Evolutionary conservation across 371 early-diverging fungal species (phyloP).

Genomic region (Rhizopus sp.): DNA sequence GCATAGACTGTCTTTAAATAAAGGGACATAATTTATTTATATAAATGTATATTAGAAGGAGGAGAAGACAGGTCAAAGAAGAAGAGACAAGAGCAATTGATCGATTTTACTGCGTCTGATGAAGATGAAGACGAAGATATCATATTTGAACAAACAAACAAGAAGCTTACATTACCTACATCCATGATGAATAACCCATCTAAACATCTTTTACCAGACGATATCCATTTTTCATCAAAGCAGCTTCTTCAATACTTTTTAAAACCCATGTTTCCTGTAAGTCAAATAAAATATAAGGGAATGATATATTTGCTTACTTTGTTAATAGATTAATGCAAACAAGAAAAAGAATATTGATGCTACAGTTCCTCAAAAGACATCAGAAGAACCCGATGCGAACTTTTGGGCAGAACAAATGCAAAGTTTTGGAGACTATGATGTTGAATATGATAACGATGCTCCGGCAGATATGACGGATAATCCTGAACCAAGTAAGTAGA

Average conservation of each 20-base stretch:
- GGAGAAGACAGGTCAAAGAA: slow-evolving; percentile 28
- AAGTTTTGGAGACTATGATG: slow-evolving; percentile 18
- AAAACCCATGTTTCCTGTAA: slow-evolving; percentile 75
- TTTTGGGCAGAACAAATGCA: slow-evolving; percentile 44
- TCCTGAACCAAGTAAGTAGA: slow-evolving; percentile 28
- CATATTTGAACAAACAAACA: slow-evolving; percentile 71
- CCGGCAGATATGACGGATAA: slow-evolving; percentile 19
- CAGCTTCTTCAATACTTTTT: slow-evolving; percentile 78
- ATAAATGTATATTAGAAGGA: slow-evolving; percentile 15
- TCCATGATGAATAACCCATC: slow-evolving; percentile 43
- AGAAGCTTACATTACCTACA: slow-evolving; percentile 52
- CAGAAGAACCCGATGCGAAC: slow-evolving; percentile 32
- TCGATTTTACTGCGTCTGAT: slow-evolving; percentile 61
- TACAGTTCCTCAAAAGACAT: background rate
- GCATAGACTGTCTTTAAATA: background rate
- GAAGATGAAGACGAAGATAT: slow-evolving; percentile 55
- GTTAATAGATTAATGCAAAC: background rate
- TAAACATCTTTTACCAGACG: slow-evolving; percentile 77
- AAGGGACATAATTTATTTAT: background rate
- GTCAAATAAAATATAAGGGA: slow-evolving; percentile 7
- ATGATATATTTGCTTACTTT: background rate
- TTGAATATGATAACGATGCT: slow-evolving; percentile 15
- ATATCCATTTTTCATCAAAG: slow-evolving; percentile 85
- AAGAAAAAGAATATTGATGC: slow-evolving; percentile 3
- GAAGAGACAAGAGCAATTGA: slow-evolving; percentile 33